phyloP scores from a whole-genome alignment of 768 basidiomycete species.

The Postia placenta region DNA sequence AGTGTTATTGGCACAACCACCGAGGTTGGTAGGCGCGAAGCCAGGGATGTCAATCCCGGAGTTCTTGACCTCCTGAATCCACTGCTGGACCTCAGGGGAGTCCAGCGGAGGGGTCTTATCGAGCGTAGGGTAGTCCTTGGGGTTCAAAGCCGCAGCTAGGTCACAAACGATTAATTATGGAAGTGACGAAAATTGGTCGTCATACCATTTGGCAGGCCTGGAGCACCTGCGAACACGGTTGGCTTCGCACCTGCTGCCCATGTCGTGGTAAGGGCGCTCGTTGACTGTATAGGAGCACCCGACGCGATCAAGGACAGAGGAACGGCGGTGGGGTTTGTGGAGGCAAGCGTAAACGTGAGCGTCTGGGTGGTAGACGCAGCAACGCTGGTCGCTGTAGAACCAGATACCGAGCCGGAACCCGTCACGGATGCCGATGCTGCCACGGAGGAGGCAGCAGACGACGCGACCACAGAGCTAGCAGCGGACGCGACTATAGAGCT shows the following conservation, averaged over 20 bases:
- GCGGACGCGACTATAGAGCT: conserved; percentile 14
- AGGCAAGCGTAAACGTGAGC: conserved; percentile 23
- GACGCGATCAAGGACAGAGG: conserved; percentile 25
- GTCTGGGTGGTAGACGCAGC: conserved; percentile 8
- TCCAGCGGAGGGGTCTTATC: conserved; percentile 56
- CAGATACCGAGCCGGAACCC: neutral
- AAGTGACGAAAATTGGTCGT: neutral
- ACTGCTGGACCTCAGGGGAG: conserved; percentile 58
- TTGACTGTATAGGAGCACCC: conserved; percentile 21
- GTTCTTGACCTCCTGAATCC: conserved; percentile 56
- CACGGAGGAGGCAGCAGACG: conserved; percentile 19
- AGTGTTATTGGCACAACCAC: conserved; percentile 51
- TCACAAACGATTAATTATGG: neutral
- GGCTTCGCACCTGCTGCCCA: conserved; percentile 28
- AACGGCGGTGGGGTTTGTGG: conserved; percentile 29
- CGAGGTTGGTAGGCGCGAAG: conserved; percentile 35
- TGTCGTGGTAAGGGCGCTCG: conserved; percentile 28
- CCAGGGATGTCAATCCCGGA: conserved; percentile 56
- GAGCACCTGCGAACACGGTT: conserved; percentile 48
- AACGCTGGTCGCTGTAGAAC: neutral
- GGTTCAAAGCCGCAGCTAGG: conserved; percentile 36
- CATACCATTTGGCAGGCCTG: conserved; percentile 50
- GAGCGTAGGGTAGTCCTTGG: conserved; percentile 59
- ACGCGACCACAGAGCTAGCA: conserved; percentile 14
- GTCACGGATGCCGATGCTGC: conserved; percentile 3